Evolutionary conservation across 1,284 basidiomycete genomes (phyloP).

Genomic region (Apiotrichum gracile): DNA sequence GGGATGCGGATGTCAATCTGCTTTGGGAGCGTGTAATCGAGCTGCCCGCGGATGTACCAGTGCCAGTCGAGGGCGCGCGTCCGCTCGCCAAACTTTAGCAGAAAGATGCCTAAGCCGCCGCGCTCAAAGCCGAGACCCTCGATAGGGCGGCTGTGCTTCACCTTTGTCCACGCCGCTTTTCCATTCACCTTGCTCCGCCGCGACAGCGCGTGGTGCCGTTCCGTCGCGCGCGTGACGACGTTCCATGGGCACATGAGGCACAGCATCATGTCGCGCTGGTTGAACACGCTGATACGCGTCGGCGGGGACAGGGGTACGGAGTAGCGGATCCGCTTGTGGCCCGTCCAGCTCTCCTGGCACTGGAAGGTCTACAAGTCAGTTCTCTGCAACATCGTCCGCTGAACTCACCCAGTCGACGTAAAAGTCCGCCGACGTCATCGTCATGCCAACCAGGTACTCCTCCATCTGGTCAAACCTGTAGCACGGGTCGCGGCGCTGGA

Average conservation of each 20-base stretch:
- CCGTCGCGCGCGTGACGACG: slow-evolving; percentile 8
- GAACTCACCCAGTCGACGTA: slow-evolving; percentile 39
- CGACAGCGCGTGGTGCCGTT: background rate
- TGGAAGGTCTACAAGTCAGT: slow-evolving; percentile 8
- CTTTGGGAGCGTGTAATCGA: slow-evolving; percentile 33
- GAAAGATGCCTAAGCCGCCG: slow-evolving; percentile 24
- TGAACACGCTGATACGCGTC: slow-evolving; percentile 39
- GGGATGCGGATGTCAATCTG: slow-evolving; percentile 37
- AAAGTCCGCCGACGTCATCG: slow-evolving; percentile 38
- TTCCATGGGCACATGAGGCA: slow-evolving; percentile 17
- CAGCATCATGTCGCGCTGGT: slow-evolving; percentile 38
- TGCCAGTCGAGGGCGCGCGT: slow-evolving; percentile 45
- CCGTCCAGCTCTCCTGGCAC: slow-evolving; percentile 23
- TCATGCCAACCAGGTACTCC: slow-evolving; percentile 42
- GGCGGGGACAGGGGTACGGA: slow-evolving; percentile 33
- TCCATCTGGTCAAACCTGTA: slow-evolving; percentile 33
- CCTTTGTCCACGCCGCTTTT: slow-evolving; percentile 1
- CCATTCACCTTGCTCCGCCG: background rate
- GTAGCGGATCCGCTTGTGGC: slow-evolving; percentile 37
- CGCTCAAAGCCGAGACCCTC: slow-evolving; percentile 8
- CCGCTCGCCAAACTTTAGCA: slow-evolving; percentile 37
- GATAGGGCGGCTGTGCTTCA: background rate
- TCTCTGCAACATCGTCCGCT: background rate
- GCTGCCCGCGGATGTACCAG: slow-evolving; percentile 43
- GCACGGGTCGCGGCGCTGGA: slow-evolving; percentile 36